Percentiles rank a stretch among this genome's conserved stretches.
Conservation (phyloP, 495 filamentous ascomycete species). For the Aspergillus diversus region DNA sequence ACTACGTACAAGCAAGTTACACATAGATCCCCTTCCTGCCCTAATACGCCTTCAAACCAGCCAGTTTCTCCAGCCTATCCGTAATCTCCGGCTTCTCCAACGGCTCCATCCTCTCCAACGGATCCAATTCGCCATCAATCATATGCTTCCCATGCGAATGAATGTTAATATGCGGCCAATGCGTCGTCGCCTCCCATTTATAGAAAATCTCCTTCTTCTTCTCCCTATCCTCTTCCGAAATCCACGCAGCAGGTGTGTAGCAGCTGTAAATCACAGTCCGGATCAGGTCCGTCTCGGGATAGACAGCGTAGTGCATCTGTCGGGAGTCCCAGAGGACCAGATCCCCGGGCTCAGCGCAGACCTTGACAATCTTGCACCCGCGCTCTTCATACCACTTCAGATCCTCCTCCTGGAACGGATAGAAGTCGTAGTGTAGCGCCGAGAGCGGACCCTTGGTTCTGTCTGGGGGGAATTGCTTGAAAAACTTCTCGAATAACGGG, state of each 20-base stretch:
- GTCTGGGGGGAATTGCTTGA: constrained; percentile 23
- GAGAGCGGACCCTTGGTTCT: constrained; percentile 18
- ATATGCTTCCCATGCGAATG: constrained; percentile 27
- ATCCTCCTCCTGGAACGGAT: constrained; percentile 34
- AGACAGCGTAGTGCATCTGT: constrained; percentile 38
- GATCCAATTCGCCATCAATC: constrained; percentile 36
- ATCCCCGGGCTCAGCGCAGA: constrained; percentile 45
- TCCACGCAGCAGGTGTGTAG: constrained; percentile 41
- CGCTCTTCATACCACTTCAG: constrained; percentile 38
- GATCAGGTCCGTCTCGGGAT: constrained; percentile 30
- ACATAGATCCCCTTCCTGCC: neutral
- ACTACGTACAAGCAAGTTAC: neutral
- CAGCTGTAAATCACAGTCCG: constrained; percentile 41
- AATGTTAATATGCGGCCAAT: constrained; percentile 48
- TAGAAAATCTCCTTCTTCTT: constrained; percentile 42
- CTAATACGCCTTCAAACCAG: constrained; percentile 39
- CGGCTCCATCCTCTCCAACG: constrained; percentile 36
- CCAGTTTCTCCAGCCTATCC: constrained; percentile 37
- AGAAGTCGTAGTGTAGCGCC: constrained; percentile 28
- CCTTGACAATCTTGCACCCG: constrained; percentile 38
- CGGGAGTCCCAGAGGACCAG: constrained; percentile 51
- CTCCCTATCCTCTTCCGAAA: constrained; percentile 32
- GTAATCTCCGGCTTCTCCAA: constrained; percentile 36
- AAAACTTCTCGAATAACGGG: constrained; percentile 38
- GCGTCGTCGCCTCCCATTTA: constrained; percentile 41